phyloP scores from a whole-genome alignment of 345 rosid genomes.

The Gossypium arboreum region DNA sequence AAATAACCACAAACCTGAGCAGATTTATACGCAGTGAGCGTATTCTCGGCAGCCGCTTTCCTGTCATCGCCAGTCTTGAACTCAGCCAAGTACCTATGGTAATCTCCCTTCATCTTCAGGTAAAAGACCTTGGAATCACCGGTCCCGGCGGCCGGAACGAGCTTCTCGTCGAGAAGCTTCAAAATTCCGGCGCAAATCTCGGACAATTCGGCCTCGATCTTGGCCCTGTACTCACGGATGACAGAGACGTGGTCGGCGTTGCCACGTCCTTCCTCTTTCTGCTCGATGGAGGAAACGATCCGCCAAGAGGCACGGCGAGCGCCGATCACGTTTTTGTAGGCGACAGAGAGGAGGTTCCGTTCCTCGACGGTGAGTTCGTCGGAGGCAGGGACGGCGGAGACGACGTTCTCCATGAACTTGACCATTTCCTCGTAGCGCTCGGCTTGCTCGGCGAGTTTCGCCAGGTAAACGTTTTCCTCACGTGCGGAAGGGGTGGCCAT shows the following conservation, averaged over 20 bases:
- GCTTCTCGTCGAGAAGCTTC: conserved; percentile 20
- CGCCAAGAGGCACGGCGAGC: conserved; percentile 69
- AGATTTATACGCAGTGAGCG: conserved; percentile 22
- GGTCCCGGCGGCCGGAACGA: conserved; percentile 16
- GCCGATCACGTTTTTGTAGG: conserved; percentile 69
- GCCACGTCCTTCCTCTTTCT: conserved; percentile 48
- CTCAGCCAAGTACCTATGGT: conserved; percentile 20
- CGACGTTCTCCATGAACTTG: conserved; percentile 63
- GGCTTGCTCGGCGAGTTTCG: conserved; percentile 65
- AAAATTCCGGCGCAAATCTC: conserved; percentile 21
- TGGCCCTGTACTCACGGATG: conserved; percentile 21
- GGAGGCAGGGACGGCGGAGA: conserved; percentile 22
- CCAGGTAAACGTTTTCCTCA: conserved; percentile 40
- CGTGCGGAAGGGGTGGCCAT: conserved; percentile 23
- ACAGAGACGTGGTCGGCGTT: conserved; percentile 19
- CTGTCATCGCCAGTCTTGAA: conserved; percentile 23
- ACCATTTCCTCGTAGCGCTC: conserved; percentile 78
- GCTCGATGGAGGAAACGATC: conserved; percentile 61
- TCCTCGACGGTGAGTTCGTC: conserved; percentile 55
- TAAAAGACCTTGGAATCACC: conserved; percentile 24
- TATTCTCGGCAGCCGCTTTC: conserved; percentile 24
- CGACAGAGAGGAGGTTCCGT: conserved; percentile 62
- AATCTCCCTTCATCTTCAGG: conserved; percentile 25
- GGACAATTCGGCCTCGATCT: conserved; percentile 23
- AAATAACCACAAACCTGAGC: conserved; percentile 17